These are phyloP conservation scores for Penicillium expansum DNA, from an alignment of 2,329 filamentous ascomycete genomes.

Conservation along the genomic window DNA sequence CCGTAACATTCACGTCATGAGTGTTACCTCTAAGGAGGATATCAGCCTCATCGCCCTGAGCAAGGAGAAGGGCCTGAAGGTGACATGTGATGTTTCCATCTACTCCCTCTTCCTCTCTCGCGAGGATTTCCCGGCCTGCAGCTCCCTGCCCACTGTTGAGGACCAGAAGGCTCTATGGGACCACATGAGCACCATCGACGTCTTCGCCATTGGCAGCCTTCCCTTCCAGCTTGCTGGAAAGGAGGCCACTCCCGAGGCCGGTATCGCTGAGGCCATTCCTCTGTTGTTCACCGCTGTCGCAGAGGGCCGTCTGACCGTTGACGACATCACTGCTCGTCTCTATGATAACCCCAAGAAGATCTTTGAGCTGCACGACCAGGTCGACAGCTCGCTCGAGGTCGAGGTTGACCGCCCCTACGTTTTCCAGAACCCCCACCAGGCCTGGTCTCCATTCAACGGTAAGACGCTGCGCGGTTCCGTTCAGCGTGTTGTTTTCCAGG, in stretches of 20 bases:
- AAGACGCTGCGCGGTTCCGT: conserved; percentile 67
- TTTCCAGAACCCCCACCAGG: conserved; percentile 48
- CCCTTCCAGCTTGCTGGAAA: conserved; percentile 70
- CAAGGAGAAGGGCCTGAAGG: conserved; percentile 77
- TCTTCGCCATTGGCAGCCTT: conserved; percentile 75
- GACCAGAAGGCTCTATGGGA: conserved; percentile 75
- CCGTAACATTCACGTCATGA: conserved; percentile 75
- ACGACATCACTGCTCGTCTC: conserved; percentile 68
- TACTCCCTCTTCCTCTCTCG: conserved; percentile 74
- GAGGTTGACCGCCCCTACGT: conserved; percentile 71
- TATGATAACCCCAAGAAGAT: conserved; percentile 78
- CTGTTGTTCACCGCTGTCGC: conserved; percentile 72
- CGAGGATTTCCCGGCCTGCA: conserved; percentile 66
- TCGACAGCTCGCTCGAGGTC: conserved; percentile 69
- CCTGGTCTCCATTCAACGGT: conserved; percentile 71
- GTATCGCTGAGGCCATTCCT: conserved; percentile 71
- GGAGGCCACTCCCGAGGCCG: conserved; percentile 58
- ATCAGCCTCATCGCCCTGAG: conserved; percentile 73
- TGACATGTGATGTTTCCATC: conserved; percentile 79
- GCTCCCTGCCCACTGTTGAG: conserved; percentile 61
- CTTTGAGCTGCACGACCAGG: conserved; percentile 77
- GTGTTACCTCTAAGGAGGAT: conserved; percentile 76
- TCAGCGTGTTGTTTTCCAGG: conserved; percentile 72
- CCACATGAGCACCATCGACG: conserved; percentile 68
- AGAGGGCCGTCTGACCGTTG: conserved; percentile 69